Evolutionary conservation across 306 rosid species (phyloP).

Genomic region (Trichosanthes truncata): DNA sequence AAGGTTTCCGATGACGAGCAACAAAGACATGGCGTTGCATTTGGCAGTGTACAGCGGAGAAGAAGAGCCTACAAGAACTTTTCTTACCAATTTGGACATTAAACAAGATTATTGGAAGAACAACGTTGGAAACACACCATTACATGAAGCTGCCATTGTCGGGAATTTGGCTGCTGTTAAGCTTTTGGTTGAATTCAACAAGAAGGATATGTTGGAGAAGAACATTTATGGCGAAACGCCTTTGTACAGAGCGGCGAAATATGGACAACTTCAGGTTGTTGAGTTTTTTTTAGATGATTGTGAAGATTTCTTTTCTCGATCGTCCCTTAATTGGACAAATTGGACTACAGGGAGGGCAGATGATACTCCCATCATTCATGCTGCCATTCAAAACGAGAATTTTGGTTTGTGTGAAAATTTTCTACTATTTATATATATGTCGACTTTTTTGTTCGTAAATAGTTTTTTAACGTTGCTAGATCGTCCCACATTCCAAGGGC

Average conservation of each 20-base stretch:
- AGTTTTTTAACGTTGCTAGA: too few relatives aligned
- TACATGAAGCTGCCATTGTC: constrained; percentile 9
- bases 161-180: not conserved
- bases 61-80: not conserved
- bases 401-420: constrained; percentile 11
- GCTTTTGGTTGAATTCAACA: not conserved
- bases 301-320: not conserved
- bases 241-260: constrained; percentile 7
- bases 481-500: too few relatives aligned
- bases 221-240: constrained; percentile 14
- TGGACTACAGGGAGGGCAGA: not conserved
- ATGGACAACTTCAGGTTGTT: not conserved
- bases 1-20: not conserved
- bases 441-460: too few relatives aligned
- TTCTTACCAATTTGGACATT: not conserved
- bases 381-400: constrained; percentile 11
- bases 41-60: not conserved
- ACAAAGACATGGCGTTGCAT: constrained; percentile 2
- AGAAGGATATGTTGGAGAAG: not conserved
- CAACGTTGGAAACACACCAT: not conserved
- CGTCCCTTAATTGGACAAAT: not conserved
- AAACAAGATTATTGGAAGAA: not conserved
- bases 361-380: constrained; percentile 14
- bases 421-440: too few relatives aligned
- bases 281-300: not conserved